These are phyloP conservation scores for Sphagnum tenellum DNA, from an alignment of 225 moss, liverwort and hornwort species.

Conservation along the genomic window DNA sequence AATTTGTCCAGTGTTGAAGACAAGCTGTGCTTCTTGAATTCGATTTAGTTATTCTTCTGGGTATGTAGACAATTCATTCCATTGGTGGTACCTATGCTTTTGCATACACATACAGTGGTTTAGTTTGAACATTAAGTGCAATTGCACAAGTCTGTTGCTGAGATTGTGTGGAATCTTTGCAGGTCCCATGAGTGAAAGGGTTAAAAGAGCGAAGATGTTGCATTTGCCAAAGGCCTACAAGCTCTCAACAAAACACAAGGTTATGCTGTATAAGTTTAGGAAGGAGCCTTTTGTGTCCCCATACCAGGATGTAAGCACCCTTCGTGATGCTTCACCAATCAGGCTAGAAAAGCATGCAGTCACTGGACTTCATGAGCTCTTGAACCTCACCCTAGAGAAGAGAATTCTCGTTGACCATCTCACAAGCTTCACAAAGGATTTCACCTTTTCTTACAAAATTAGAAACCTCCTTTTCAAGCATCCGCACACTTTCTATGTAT, in stretches of 20 bases:
- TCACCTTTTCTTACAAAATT: slow-evolving; percentile 37
- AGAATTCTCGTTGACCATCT: slow-evolving; percentile 20
- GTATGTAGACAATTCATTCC: neutral
- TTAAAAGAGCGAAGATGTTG: slow-evolving; percentile 20
- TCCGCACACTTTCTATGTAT: slow-evolving; percentile 44
- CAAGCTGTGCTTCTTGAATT: too few relatives aligned
- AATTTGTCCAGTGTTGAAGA: too few relatives aligned
- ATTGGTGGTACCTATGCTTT: neutral
- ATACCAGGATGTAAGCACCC: slow-evolving; percentile 22
- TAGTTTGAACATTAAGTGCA: neutral
- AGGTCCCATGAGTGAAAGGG: slow-evolving; percentile 37
- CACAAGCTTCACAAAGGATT: slow-evolving; percentile 20
- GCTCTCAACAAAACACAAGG: slow-evolving; percentile 39
- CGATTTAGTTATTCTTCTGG: too few relatives aligned
- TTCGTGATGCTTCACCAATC: slow-evolving; percentile 18
- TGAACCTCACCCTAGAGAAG: slow-evolving; percentile 33
- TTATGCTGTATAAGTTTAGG: slow-evolving; percentile 35
- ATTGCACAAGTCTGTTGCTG: neutral
- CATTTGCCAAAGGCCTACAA: slow-evolving; percentile 22
- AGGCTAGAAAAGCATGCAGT: slow-evolving; percentile 46
- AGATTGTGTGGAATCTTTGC: slow-evolving; percentile 7
- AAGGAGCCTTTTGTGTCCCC: slow-evolving; percentile 54
- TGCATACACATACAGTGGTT: neutral
- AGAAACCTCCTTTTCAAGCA: slow-evolving; percentile 35
- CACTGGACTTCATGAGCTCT: slow-evolving; percentile 51